Percentiles rank a stretch among this genome's conserved stretches.
phyloP scores from a whole-genome alignment of 2,329 filamentous ascomycete genomes.

The Tolypocladium album region DNA sequence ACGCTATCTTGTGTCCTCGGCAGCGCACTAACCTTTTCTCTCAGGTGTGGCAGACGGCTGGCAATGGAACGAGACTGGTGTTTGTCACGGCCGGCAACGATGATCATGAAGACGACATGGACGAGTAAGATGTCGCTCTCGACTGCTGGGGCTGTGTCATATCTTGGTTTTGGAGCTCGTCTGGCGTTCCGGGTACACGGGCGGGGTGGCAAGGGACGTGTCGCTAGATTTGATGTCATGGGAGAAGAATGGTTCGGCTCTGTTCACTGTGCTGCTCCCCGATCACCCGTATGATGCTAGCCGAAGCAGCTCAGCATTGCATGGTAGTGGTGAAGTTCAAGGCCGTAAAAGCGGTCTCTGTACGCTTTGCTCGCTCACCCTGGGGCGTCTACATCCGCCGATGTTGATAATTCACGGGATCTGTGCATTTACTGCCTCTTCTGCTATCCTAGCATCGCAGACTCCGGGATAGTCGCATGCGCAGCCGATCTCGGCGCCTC shows the following conservation, averaged over 20 bases:
- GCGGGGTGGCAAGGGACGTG: not conserved
- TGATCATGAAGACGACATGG: constrained; percentile 36
- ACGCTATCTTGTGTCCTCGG: not conserved
- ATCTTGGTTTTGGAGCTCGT: constrained; percentile 8
- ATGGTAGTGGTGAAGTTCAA: not conserved
- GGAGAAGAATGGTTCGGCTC: not conserved
- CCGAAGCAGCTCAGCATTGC: not conserved
- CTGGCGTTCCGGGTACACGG: constrained; percentile 19
- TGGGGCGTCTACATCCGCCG: not conserved
- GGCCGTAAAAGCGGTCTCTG: not conserved
- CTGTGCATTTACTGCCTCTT: not conserved
- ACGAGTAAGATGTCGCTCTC: constrained; percentile 14
- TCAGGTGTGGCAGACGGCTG: constrained; percentile 70
- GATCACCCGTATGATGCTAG: not conserved
- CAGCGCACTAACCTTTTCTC: constrained; percentile 23
- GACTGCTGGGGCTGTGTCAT: not conserved
- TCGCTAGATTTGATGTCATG: not conserved
- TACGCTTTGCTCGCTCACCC: not conserved
- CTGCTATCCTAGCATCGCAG: constrained; percentile 1
- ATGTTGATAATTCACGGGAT: not conserved
- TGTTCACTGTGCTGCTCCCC: not conserved
- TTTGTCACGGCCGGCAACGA: constrained; percentile 54
- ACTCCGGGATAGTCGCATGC: not conserved
- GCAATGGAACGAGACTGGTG: constrained; percentile 57
- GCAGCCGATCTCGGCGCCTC: not conserved